phyloP scores from a whole-genome alignment of 768 basidiomycete species.

The Pseudohyphozyma bogoriensis region DNA sequence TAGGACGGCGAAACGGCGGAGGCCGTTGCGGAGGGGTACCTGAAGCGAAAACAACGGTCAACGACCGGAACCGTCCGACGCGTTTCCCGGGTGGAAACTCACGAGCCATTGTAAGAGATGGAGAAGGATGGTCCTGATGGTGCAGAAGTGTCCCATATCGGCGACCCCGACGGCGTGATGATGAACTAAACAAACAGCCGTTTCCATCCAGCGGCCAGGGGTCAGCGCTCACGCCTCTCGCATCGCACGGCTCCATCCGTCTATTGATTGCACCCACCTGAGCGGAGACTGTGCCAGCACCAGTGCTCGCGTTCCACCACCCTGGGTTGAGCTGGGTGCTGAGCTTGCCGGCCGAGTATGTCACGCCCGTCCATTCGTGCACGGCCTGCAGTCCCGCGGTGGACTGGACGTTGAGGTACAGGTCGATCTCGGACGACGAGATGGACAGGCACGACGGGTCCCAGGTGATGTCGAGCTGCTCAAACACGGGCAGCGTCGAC shows the following conservation, averaged over 20 bases:
- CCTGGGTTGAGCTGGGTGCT: conserved; percentile 18
- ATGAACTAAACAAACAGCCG: too few relatives aligned
- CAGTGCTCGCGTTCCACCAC: conserved; percentile 26
- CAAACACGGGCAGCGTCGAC: conserved; percentile 18
- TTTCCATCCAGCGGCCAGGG: too few relatives aligned
- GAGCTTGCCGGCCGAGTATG: conserved; percentile 12
- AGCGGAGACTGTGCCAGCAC: conserved; percentile 18
- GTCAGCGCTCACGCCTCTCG: not conserved
- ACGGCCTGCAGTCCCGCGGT: conserved; percentile 4
- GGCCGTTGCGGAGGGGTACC: conserved; percentile 22
- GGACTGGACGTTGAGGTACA: conserved; percentile 19
- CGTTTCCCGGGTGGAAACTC: too few relatives aligned
- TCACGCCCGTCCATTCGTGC: conserved; percentile 19
- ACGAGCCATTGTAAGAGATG: conserved; percentile 27
- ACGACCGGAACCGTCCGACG: too few relatives aligned
- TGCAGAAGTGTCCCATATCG: conserved; percentile 24
- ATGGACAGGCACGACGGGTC: conserved; percentile 9
- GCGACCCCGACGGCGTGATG: conserved; percentile 16
- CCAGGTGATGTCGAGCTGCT: conserved; percentile 16
- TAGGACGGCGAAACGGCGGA: conserved; percentile 1
- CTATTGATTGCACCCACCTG: conserved; percentile 20
- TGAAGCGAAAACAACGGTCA: too few relatives aligned
- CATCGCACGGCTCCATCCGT: too few relatives aligned
- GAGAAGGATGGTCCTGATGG: conserved; percentile 20
- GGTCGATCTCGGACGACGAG: conserved; percentile 3